Conservation (phyloP, 2,329 filamentous ascomycete genomes). For the Blastomyces silverae region DNA sequence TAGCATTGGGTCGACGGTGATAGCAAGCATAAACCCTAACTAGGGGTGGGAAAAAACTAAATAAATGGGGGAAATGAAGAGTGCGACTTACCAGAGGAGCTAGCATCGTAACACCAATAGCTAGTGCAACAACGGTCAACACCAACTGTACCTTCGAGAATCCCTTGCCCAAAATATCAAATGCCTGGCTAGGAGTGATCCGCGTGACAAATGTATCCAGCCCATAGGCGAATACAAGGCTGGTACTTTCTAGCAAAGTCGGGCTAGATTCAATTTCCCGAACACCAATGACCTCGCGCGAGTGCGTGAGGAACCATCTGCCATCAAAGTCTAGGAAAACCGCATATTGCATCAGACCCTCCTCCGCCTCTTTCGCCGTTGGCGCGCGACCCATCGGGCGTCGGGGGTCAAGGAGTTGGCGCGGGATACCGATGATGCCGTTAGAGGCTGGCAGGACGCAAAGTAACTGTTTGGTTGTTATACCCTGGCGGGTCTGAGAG, state of each 20-base stretch:
- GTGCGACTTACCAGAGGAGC: constrained; percentile 68
- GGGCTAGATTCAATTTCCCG: constrained; percentile 65
- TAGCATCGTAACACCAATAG: constrained; percentile 66
- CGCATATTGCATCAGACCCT: constrained; percentile 70
- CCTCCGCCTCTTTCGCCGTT: constrained; percentile 69
- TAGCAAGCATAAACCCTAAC: neutral
- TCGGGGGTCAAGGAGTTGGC: constrained; percentile 72
- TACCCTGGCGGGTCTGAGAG: constrained; percentile 85
- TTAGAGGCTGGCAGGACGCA: constrained; percentile 67
- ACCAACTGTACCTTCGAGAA: constrained; percentile 88
- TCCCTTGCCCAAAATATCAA: constrained; percentile 86
- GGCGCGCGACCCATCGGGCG: constrained; percentile 80
- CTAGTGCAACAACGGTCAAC: constrained; percentile 72
- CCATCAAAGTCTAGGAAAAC: constrained; percentile 79
- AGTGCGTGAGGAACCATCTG: constrained; percentile 70
- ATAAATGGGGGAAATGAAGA: constrained; percentile 1
- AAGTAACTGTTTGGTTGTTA: constrained; percentile 74
- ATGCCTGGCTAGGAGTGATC: constrained; percentile 77
- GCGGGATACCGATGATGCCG: constrained; percentile 71
- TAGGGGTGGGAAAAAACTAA: constrained; percentile 5
- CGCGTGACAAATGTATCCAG: constrained; percentile 82
- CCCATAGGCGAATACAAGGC: constrained; percentile 79
- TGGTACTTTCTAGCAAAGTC: constrained; percentile 83
- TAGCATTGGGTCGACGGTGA: constrained; percentile 12
- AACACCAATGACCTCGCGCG: constrained; percentile 72